Evolutionary conservation across 2,329 filamentous ascomycete genomes (phyloP).

Genomic region (Cladosporium sp.): DNA sequence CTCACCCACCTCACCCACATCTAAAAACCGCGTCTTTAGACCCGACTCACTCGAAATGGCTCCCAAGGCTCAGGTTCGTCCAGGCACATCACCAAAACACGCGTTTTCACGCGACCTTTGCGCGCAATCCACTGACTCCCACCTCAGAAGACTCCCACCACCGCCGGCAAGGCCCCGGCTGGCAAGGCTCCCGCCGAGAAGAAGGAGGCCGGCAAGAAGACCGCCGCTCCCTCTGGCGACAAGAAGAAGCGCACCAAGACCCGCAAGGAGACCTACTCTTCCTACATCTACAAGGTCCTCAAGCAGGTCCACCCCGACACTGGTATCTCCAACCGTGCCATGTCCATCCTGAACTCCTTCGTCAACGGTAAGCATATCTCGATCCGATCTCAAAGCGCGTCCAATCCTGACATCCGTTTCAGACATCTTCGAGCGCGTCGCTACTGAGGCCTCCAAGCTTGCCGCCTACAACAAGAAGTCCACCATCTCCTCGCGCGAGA

Average conservation of each 20-base stretch:
- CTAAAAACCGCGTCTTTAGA: conserved; percentile 23
- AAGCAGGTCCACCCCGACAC: conserved; percentile 99
- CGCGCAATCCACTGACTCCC: conserved; percentile 8
- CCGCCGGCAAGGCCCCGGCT: conserved; percentile 84
- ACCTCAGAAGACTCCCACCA: conserved; percentile 65
- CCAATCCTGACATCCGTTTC: conserved; percentile 17
- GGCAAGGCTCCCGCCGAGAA: conserved; percentile 84
- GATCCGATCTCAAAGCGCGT: not conserved
- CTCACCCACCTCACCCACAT: conserved; percentile 23
- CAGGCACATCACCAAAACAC: not conserved
- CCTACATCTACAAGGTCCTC: conserved; percentile 99
- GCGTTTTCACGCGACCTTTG: conserved; percentile 20
- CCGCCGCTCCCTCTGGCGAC: conserved; percentile 78
- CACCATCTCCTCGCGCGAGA: conserved; percentile 98
- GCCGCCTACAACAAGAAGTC: conserved; percentile 99
- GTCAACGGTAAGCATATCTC: conserved; percentile 71
- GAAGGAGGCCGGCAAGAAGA: conserved; percentile 99
- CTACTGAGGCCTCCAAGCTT: conserved; percentile 97
- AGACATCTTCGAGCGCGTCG: conserved; percentile 99
- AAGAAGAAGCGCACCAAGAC: conserved; percentile 99
- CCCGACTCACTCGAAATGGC: conserved; percentile 65
- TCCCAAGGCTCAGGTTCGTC: conserved; percentile 72
- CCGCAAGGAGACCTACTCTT: conserved; percentile 99
- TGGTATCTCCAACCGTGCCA: conserved; percentile 99
- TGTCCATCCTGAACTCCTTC: conserved; percentile 99